phyloP scores from a whole-genome alignment of 169 alveolate species.

The Eimeria sp. region DNA sequence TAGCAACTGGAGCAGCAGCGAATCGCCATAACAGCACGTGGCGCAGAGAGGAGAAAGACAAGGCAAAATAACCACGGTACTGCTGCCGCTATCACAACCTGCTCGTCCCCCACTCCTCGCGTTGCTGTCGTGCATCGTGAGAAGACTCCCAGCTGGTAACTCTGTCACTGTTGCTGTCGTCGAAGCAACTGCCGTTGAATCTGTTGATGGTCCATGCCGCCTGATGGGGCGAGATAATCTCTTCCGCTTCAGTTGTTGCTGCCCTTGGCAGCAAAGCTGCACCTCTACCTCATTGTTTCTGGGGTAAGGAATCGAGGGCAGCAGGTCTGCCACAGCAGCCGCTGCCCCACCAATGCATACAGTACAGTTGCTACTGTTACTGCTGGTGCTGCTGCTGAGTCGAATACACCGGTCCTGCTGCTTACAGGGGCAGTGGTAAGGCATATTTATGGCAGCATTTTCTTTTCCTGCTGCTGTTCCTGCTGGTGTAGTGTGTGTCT shows the following conservation, averaged over 20 bases:
- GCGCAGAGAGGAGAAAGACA: slow-evolving; percentile 52
- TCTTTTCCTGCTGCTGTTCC: background rate
- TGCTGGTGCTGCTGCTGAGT: slow-evolving; percentile 33
- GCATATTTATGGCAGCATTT: background rate
- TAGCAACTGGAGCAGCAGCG: slow-evolving; percentile 24
- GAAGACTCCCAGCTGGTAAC: background rate
- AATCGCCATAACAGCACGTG: slow-evolving; percentile 11
- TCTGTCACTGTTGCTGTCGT: background rate
- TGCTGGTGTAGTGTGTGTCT: slow-evolving; percentile 10
- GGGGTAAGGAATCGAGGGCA: background rate
- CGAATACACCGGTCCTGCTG: slow-evolving; percentile 21
- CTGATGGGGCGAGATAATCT: background rate
- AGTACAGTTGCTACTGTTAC: slow-evolving; percentile 33
- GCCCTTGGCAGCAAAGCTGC: slow-evolving; percentile 28
- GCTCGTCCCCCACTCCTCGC: background rate
- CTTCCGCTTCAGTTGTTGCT: slow-evolving; percentile 69
- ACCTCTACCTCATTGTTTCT: background rate
- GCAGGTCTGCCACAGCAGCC: slow-evolving; percentile 39
- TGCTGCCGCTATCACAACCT: background rate
- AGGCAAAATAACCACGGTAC: slow-evolving; percentile 15
- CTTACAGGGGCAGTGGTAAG: slow-evolving; percentile 6
- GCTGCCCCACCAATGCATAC: slow-evolving; percentile 59
- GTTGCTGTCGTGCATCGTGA: background rate
- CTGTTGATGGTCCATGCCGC: slow-evolving; percentile 68
- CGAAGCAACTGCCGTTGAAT: background rate